These are phyloP conservation scores for Neofusicoccum laricinum DNA, from an alignment of 2,329 filamentous ascomycete genomes.

Conservation along the genomic window DNA sequence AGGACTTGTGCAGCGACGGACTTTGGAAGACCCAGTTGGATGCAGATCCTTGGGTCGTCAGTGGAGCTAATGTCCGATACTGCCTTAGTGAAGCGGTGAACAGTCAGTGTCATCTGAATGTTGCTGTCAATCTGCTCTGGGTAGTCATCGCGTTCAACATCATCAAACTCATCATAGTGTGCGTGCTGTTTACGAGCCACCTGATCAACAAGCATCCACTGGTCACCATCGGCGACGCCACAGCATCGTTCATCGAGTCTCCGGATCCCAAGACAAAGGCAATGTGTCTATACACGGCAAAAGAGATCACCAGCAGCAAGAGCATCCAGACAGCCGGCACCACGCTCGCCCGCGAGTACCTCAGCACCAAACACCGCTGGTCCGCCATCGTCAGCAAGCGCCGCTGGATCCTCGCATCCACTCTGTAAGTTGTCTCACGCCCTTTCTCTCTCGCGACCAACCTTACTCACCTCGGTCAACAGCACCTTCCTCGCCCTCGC, in stretches of 20 bases:
- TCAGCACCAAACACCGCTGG: neutral
- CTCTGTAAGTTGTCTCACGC: neutral
- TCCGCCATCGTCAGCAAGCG: neutral
- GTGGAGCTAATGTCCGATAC: neutral
- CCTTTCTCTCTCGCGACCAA: neutral
- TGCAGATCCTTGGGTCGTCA: neutral
- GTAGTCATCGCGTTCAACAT: neutral
- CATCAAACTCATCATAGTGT: neutral
- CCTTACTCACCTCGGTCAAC: neutral
- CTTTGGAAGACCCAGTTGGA: neutral
- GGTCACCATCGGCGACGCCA: slow-evolving; percentile 25
- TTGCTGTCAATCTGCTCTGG: neutral
- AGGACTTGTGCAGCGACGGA: neutral
- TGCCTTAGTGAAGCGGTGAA: neutral
- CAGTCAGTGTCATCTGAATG: neutral
- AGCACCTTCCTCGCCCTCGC: neutral
- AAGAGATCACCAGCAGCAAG: neutral
- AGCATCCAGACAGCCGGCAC: neutral
- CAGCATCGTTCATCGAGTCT: slow-evolving; percentile 22
- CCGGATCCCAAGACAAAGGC: slow-evolving; percentile 17
- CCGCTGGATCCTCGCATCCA: neutral
- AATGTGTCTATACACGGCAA: slow-evolving; percentile 17
- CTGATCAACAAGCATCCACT: slow-evolving; percentile 17
- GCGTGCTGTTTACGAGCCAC: neutral
- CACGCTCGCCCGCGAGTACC: neutral